Conservation (phyloP, 345 rosid genomes). For the Hibiscus trionum region DNA sequence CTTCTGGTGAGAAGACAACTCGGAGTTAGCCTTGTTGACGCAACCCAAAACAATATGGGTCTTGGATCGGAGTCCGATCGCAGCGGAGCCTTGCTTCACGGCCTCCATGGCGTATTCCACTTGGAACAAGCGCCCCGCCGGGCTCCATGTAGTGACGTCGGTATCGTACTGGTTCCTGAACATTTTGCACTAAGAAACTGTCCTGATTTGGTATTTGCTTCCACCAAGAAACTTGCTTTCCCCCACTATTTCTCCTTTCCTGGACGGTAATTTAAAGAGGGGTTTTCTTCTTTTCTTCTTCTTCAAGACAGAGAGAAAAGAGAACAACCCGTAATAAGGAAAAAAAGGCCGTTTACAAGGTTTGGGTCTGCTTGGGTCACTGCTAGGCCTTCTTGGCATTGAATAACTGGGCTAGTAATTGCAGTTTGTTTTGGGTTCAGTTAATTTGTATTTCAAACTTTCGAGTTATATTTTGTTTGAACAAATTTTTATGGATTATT, state of each 20-base stretch:
- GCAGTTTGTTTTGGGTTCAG: not conserved
- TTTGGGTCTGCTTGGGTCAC: not conserved
- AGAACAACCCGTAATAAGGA: too few species aligned
- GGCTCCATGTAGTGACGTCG: constrained; percentile 99
- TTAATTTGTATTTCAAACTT: not conserved
- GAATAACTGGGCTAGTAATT: not conserved
- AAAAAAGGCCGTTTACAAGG: not conserved
- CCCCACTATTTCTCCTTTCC: not conserved
- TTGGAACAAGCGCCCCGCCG: constrained; percentile 89
- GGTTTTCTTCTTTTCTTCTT: constrained; percentile 19
- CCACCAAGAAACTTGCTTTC: not conserved
- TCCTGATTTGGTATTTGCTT: not conserved
- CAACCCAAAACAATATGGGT: constrained; percentile 85
- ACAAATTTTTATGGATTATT: too few species aligned
- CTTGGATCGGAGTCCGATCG: constrained; percentile 98
- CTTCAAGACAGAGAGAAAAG: constrained; percentile 16
- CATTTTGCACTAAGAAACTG: constrained; percentile 22
- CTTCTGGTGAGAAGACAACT: constrained; percentile 95
- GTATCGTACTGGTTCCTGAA: constrained; percentile 99
- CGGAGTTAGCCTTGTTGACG: constrained; percentile 87
- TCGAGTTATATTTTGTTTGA: not conserved
- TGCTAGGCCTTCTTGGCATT: not conserved
- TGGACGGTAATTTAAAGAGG: constrained; percentile 14
- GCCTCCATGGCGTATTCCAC: constrained; percentile 99
- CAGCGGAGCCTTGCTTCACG: constrained; percentile 98